Conservation (phyloP, 176 grass and related monocot genomes). For the Zoysia japonica region DNA sequence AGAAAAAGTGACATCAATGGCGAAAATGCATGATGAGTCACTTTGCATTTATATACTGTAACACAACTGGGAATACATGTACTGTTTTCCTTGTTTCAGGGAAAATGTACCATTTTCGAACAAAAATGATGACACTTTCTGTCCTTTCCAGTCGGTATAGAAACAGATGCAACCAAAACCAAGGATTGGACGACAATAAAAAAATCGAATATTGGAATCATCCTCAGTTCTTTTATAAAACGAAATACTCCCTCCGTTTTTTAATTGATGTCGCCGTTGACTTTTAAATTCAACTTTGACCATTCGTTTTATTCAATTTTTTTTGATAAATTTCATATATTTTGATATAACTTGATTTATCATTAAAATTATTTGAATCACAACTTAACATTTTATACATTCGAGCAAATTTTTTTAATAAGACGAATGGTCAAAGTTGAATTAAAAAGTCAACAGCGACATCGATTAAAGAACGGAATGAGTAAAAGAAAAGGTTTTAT, state of each 20-base stretch:
- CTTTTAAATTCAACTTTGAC: too few species aligned
- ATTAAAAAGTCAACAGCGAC: too few species aligned
- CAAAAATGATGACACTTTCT: constrained; percentile 1
- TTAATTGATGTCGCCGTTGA: too few species aligned
- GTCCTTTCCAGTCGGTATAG: constrained; percentile 17
- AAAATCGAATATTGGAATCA: constrained; percentile 28
- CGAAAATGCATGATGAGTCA: constrained; percentile 17
- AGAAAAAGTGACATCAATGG: constrained; percentile 33
- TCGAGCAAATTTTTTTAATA: too few species aligned
- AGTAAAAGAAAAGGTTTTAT: neutral
- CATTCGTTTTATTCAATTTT: too few species aligned
- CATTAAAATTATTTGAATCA: too few species aligned
- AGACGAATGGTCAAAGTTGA: too few species aligned
- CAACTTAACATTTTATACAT: too few species aligned
- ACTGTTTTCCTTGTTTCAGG: neutral
- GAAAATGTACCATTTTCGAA: neutral
- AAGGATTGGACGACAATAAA: neutral
- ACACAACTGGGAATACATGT: neutral
- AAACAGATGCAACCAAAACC: constrained; percentile 23
- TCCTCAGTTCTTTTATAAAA: constrained; percentile 21
- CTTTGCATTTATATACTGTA: constrained; percentile 1
- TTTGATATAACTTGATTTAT: too few species aligned
- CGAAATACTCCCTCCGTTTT: neutral
- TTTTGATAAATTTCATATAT: too few species aligned
- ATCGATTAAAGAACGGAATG: too few species aligned